Evolutionary conservation across 169 alveolate genomes (phyloP), one percentile per base, ranked within the genome.

Genomic region (Plasmodium cynomolgi): DNA sequence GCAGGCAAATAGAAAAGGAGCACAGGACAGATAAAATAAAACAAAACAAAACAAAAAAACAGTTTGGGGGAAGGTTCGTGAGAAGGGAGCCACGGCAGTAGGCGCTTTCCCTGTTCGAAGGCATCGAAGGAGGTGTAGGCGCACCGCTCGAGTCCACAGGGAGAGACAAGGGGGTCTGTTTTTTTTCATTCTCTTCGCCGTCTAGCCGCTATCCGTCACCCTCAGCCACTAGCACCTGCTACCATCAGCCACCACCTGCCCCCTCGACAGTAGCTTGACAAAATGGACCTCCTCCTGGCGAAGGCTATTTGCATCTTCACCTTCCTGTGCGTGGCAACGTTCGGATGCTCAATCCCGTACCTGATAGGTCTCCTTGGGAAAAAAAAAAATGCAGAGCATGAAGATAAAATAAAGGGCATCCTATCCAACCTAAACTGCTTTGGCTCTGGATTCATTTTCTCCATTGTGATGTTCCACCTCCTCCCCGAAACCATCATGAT

Each of bases 401-500:
- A 88, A 20, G 37, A 58, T 13, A 79, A 31, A 26, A 47, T 88
- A 13, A 88, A 88, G 44, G 73, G 73, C 6, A 80, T 88, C 3
- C 83, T 88, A 1, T 77, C 94, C 2, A 88, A 79, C 3, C 56
- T 88, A 34, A 88, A 88, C 23, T 88, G 94, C 71, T 88, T 88
- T 73, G 94, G 94, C n/a, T 79, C 94, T 1, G 94, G 94, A 0
- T 88, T 88, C 72, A 88, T 88, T 2, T 88, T 88, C 54, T 88
- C 94, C 31, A 88, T 88, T 29, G 84, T 88, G 20, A 79, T 88
- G 90, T 88, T 88, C 34, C 94, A 88, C 56, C 73, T 88, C 15
- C 54, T 88, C 41, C 94, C 94, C 7, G 94, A 88, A 68, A 88
- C 94, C 5, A 88, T 88, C 2, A 58, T 47, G 8, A 62, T 62